Percentiles rank a stretch among this genome's conserved stretches.
phyloP scores from a whole-genome alignment of 179 eudicot genomes.

The Heliamphora pulchella region DNA sequence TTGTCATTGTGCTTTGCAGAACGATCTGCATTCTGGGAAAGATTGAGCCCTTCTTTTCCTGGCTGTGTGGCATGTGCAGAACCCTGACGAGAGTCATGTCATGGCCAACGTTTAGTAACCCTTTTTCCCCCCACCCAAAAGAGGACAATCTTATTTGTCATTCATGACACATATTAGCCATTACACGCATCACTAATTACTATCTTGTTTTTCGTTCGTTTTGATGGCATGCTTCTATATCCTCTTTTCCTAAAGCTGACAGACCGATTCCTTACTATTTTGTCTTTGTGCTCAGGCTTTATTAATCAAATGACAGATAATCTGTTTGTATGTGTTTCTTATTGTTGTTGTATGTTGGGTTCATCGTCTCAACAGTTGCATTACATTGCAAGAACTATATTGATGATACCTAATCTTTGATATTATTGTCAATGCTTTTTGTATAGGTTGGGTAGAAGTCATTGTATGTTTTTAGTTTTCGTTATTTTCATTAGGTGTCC shows the following conservation, averaged over 20 bases:
- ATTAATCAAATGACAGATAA: not conserved
- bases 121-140: not conserved
- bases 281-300: not conserved
- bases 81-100: not conserved
- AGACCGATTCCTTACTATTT: not conserved
- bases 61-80: not conserved
- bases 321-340: not conserved
- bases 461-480: not conserved
- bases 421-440: not conserved
- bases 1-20: not conserved
- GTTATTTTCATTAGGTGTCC: not conserved
- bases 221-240: not conserved
- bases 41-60: conserved; percentile 2
- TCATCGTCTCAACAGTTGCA: not conserved
- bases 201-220: not conserved
- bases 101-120: not conserved
- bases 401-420: not conserved
- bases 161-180: not conserved
- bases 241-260: not conserved
- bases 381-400: not conserved
- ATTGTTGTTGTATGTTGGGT: not conserved
- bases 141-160: not conserved
- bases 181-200: not conserved
- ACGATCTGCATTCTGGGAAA: not conserved
- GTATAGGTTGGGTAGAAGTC: not conserved